Evolutionary conservation across 768 basidiomycete species (phyloP), one percentile per base, ranked within the genome.

Genomic region (Fistulinella prunicolor): DNA sequence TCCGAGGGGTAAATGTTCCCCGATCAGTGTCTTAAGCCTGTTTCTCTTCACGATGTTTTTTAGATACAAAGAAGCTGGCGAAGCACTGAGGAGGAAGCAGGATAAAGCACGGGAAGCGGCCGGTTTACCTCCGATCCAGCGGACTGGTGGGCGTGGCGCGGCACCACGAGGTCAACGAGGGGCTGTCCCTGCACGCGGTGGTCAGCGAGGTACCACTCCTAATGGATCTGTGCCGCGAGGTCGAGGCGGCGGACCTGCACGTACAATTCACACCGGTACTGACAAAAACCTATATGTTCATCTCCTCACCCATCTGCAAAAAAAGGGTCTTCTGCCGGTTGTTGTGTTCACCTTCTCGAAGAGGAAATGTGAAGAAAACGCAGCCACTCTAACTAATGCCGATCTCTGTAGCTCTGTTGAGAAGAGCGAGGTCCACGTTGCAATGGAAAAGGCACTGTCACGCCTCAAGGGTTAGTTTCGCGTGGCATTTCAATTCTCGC

Each of bases 321-420:
- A 97, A 71, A 83, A 87, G 53, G 70, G 75, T 17, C 77, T 99
- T 4, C 77, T 99, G 8, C 96, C 96, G 1, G 93, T 94, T 13
- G 96, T 99, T 26, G 81, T 96, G 23, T 99, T 99, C 70, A 94
- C 95, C 0, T 86, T 99, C 56, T 96, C 93, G 23, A 99, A 99
- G 75, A 94, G 94, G 67, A 76, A 81, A 46, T 99, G 96, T 62
- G 96, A 99, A 70, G 96, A 98, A 70, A 91, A 99, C 62, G 96
- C 96, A 4, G 78, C 76, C 9, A 96, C 90, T 3, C 69, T 99
- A 46, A 87, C 83, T 1, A 94, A 94, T 66, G 76, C 82, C 26
- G 94, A 99, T 69, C 72, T 99, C 29, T 94, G 88, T 59, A 83
- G 82, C 7, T 81, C 92, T 1, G 83, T 84, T 40, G 96, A 99